Evolutionary conservation across 805 yeast genomes (phyloP).

Genomic region (Jamesozyma hellenica): DNA sequence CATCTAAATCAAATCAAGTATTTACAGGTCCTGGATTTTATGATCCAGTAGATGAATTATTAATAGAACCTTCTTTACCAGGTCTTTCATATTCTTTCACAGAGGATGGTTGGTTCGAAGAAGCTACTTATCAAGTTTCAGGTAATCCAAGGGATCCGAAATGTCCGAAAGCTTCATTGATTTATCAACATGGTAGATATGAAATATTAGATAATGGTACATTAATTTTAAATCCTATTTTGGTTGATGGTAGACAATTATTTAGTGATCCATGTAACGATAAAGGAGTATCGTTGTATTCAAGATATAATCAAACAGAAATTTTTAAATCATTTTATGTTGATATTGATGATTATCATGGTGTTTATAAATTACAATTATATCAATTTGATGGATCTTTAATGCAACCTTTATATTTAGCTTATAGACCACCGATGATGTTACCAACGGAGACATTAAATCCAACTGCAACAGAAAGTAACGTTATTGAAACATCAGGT

Average conservation of each 20-base stretch:
- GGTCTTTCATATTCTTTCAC: constrained; percentile 92
- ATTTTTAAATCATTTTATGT: constrained; percentile 49
- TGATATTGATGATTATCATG: constrained; percentile 67
- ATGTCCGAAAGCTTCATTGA: constrained; percentile 76
- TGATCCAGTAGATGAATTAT: constrained; percentile 90
- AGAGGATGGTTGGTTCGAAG: constrained; percentile 82
- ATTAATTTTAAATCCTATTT: constrained; percentile 58
- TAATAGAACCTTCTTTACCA: constrained; percentile 92
- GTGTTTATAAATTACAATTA: constrained; percentile 65
- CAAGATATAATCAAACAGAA: constrained; percentile 63
- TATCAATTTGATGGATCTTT: constrained; percentile 71
- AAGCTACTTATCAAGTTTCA: constrained; percentile 72
- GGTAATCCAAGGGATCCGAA: constrained; percentile 64
- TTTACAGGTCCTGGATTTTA: constrained; percentile 94
- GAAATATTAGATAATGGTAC: constrained; percentile 54
- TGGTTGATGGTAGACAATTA: constrained; percentile 87
- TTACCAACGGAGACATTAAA: constrained; percentile 85
- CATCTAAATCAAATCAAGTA: constrained; percentile 85
- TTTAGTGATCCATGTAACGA: constrained; percentile 80
- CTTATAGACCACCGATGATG: constrained; percentile 92
- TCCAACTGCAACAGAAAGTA: constrained; percentile 47
- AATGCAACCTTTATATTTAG: constrained; percentile 81
- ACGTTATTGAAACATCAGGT: constrained; percentile 14
- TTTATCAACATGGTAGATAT: constrained; percentile 85
- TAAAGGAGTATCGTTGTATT: constrained; percentile 48